These are phyloP conservation scores for Nepenthes mirabilis DNA, from an alignment of 148 eudicot genomes.

Conservation along the genomic window DNA sequence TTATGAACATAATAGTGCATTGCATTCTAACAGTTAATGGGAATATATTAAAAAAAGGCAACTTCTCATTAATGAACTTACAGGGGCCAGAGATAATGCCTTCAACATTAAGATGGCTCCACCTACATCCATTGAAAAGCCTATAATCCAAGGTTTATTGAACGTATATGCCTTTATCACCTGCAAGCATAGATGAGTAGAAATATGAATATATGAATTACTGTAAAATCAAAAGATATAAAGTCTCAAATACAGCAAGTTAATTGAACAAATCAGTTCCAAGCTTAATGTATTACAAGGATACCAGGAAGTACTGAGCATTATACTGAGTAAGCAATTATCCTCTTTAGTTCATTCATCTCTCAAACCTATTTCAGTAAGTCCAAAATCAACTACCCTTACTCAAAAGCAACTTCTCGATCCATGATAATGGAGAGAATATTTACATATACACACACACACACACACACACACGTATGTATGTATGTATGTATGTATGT, in stretches of 20 bases:
- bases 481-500: too few species aligned
- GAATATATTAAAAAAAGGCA: neutral
- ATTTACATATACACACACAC: too few species aligned
- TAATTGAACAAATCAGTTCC: neutral
- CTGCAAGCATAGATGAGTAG: constrained; percentile 19
- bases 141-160: constrained; percentile 72
- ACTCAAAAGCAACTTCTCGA: too few species aligned
- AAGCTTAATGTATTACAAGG: too few species aligned
- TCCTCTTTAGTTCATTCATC: too few species aligned
- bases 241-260: neutral
- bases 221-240: neutral
- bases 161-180: constrained; percentile 84
- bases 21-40: neutral
- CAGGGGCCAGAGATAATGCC: constrained; percentile 96
- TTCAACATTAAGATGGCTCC: constrained; percentile 90
- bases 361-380: too few species aligned
- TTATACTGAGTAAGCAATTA: too few species aligned
- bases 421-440: too few species aligned
- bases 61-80: constrained; percentile 24
- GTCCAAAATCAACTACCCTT: too few species aligned
- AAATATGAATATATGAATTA: neutral
- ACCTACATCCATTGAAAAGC: constrained; percentile 85
- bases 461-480: too few species aligned
- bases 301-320: too few species aligned
- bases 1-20: neutral